phyloP scores from a whole-genome alignment of 495 filamentous ascomycete genomes.

The Penicillium egyptiacum region DNA sequence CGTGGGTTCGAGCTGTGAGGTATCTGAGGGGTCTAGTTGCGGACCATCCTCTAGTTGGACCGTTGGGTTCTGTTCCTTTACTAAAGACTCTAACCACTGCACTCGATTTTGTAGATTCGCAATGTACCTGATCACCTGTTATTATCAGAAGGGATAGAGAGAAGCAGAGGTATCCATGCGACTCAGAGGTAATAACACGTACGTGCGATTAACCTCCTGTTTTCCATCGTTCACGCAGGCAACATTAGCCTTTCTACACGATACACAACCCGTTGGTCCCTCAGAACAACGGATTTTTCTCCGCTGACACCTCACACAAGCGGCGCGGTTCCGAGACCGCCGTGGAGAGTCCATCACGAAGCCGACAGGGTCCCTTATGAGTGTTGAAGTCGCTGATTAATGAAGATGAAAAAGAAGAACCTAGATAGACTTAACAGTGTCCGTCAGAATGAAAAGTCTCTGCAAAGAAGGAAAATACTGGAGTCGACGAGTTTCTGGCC shows the following conservation, averaged over 20 bases:
- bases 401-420: not conserved
- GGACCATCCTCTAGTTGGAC: constrained; percentile 32
- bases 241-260: constrained; percentile 41
- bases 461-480: not conserved
- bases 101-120: constrained; percentile 40
- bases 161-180: not conserved
- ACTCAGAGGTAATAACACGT: not conserved
- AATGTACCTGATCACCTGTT: constrained; percentile 33
- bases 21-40: constrained; percentile 9
- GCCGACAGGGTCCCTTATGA: not conserved
- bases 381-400: not conserved
- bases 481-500: not conserved
- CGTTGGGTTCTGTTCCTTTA: constrained; percentile 34
- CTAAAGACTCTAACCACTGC: constrained; percentile 44
- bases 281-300: constrained; percentile 32
- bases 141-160: not conserved
- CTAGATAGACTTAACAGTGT: not conserved
- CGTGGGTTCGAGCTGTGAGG: not conserved
- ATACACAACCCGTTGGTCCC: too few species aligned
- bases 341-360: constrained; percentile 31
- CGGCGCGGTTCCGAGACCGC: constrained; percentile 36
- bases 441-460: too few species aligned
- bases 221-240: constrained; percentile 46
- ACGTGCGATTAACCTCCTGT: constrained; percentile 42
- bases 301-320: constrained; percentile 39